Base-by-base conservation (phyloP, 148 eudicot species). In the Rhododendron kiyosumense region DNA sequence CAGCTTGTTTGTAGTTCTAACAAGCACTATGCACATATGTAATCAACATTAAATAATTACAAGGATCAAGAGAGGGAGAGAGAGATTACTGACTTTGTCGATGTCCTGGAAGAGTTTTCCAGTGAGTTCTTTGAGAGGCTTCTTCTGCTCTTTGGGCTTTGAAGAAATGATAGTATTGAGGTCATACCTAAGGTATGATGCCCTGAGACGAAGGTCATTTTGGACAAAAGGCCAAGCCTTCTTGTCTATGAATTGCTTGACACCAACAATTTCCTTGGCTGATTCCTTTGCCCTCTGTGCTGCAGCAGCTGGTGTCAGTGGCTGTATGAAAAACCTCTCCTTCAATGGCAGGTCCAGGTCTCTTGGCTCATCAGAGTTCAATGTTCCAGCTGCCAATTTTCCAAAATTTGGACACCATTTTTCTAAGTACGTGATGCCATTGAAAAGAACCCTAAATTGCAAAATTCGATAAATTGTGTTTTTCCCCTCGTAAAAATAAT, bases 221-320 rank as follows among this genome's bases (percentile, higher is more conserved):
- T 94, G 98, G 83, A 94, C 99, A 48, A 91, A 95, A 1, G 99
- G 99, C 99, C 99, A 97, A 2, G 98, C 98, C 92, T 97, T 95
- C 93, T 94, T 97, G 86, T 94, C 94, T 32, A 97, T 97, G 0
- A 93, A 86, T 7, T 77, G 79, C 87, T 97, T 97, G 41, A 97
- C 99, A 22, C 87, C 90, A 36, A 95, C 8, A 34, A 97, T 97
- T 2, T 95, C 99, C 85, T 93, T 92, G 22, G 99, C 99, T 0
- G 99, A 97, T 61, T 90, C 99, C 91, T 97, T 97, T 5, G 88
- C 94, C 79, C 99, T 90, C n/a, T 13, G 83, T n/a, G 94, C 95
- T 54, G 99, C 99, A 79, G 93, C 92, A 24, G 92, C 15, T 12
- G 98, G 96, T 8, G 93, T 0, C 85, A 93, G 67, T n/a, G 99